Base-by-base conservation (phyloP, 345 rosid genomes). In the Gossypium mustelinum region DNA sequence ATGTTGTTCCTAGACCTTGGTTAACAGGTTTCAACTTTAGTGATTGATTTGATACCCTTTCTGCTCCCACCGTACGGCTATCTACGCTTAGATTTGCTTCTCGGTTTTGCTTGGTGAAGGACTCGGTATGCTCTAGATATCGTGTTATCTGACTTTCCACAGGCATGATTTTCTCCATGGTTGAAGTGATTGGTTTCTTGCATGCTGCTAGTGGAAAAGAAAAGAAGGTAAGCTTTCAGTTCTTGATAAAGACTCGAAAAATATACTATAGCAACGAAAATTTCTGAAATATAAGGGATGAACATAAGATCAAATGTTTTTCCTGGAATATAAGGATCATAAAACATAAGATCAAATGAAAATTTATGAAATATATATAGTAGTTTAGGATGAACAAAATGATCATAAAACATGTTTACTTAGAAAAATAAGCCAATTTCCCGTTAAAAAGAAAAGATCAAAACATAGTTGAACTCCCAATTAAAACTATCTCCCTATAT, bases 11-110 rank as follows among this genome's bases (percentile, higher is more conserved):
- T n/a, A 47, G 67, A 34, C 58, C 76, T 17, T 14, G 73, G 75
- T 71, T 84, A 41, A 72, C 18, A 57, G 82, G 43, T 78, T 76
- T 73, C 72, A 54, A 63, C 54, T 72, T 80, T 59, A 65, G 55
- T 12, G 84, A 73, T 60, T 55, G 79, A 75, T 70, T 71, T 51
- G 72, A 50, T 41, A 77, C 79, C 76, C 76, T 78, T 67, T 82
- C 85, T 47, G 80, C 76, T 68, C 82, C 86, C 66, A 69, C 79
- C 47, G 82, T 78, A 64, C 74, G 77, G 59, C 57, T 80, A 63
- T 76, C 85, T 51, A 73, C 56, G 73, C 74, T 29, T 61, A 61
- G 72, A 79, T 79, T 85, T 66, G 44, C 68, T 64, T 82, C 81
- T 64, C 71, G 79, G 44, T 78, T 82, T 76, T n/a, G 74, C 73